Evolutionary conservation across 2,329 filamentous ascomycete genomes (phyloP), one percentile per base, ranked within the genome.

Genomic region (Tolypocladium tropicale): DNA sequence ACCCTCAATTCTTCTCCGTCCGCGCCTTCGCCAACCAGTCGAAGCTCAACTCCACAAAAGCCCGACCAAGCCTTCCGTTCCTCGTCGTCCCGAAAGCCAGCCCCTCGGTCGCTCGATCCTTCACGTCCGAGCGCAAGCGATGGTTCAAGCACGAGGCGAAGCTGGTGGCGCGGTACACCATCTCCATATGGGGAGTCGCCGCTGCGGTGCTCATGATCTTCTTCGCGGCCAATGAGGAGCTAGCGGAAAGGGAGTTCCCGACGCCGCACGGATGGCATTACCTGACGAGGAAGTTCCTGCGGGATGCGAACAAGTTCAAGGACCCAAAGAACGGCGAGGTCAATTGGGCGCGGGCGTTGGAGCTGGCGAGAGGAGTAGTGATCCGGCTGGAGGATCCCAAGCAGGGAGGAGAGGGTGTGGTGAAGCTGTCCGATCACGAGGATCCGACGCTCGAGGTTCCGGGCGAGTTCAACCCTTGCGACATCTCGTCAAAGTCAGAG

Each of bases 211-310:
- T 82, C 41, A 74, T 88, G 11, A 81, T 85, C 41, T 79, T 80
- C 61, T 82, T 84, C 60, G 85, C 85, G 18, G 67, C 90, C 37
- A 78, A 87, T 65, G 86, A 92, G 65, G 90, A 95, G 70, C 75
- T 79, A 58, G 76, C 89, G 49, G 91, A 96, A 72, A 80, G 86
- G 52, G 76, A 81, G 54, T 89, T 86, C 67, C 91, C 91, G 0
- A 92, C 90, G 1, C 92, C 93, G 1, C 80, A 82, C 30, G 92
- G 95, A 68, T 96, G 92, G 90, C 76, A 76, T 0, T 87, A 84
- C 69, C 72, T 83, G 60, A 89, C 87, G 50, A 78, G 90, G 28
- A 82, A 87, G 71, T 76, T 79, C 41, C 78, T 89, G 59, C 81
- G 90, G 43, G 79, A 81, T 53, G 88, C 87, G 4, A 80, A 79